phyloP scores from a whole-genome alignment of 768 basidiomycete genomes.

The Tremella yokohamensis region DNA sequence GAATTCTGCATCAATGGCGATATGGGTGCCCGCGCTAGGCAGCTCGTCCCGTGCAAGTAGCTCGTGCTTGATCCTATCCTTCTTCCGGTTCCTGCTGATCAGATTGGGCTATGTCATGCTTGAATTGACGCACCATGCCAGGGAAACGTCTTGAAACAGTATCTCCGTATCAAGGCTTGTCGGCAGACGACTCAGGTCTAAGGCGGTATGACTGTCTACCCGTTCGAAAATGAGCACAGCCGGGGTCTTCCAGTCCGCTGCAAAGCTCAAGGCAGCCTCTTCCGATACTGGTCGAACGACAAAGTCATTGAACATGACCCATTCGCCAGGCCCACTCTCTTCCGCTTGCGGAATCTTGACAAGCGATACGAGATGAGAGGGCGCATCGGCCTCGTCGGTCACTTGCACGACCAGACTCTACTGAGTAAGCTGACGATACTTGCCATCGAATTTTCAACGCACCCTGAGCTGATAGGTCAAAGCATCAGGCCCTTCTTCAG shows the following conservation, averaged over 20 bases:
- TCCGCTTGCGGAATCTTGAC: conserved; percentile 69
- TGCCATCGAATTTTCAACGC: conserved; percentile 34
- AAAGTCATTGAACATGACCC: conserved; percentile 98
- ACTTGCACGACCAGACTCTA: conserved; percentile 82
- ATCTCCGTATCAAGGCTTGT: conserved; percentile 68
- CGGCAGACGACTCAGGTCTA: conserved; percentile 68
- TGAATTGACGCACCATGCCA: conserved; percentile 63
- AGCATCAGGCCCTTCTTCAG: conserved; percentile 27
- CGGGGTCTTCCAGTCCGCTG: conserved; percentile 91
- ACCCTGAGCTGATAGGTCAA: conserved; percentile 73
- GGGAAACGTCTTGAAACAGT: conserved; percentile 78
- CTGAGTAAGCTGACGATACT: conserved; percentile 11
- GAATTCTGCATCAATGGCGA: conserved; percentile 97
- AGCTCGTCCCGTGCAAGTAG: conserved; percentile 68
- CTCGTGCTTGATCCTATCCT: conserved; percentile 70
- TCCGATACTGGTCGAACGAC: conserved; percentile 78
- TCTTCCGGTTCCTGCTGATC: conserved; percentile 69
- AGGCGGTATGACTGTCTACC: conserved; percentile 57
- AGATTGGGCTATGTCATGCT: not conserved
- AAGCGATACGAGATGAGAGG: conserved; percentile 81
- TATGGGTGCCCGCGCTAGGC: conserved; percentile 76
- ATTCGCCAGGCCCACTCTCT: conserved; percentile 59
- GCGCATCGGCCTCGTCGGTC: conserved; percentile 60
- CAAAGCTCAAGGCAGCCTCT: conserved; percentile 81
- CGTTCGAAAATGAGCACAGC: conserved; percentile 88